Percentiles rank a stretch among this genome's conserved stretches.
These are phyloP conservation scores for Prunus kanzakura DNA, from an alignment of 306 rosid genomes.

Conservation along the genomic window DNA sequence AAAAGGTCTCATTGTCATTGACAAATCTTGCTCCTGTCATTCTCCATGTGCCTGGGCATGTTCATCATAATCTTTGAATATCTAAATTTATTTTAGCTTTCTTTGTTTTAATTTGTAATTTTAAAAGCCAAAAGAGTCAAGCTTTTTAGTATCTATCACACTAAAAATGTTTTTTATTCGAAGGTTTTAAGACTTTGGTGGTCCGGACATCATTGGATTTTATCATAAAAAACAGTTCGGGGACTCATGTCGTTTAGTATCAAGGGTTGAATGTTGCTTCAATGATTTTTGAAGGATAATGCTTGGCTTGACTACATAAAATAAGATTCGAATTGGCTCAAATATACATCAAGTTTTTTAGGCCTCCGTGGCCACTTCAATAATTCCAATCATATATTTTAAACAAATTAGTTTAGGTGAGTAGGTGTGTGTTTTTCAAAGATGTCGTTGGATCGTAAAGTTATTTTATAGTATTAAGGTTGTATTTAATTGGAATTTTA, in stretches of 20 bases:
- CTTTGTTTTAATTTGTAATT: background rate
- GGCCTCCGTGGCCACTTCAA: background rate
- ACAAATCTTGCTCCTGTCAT: background rate
- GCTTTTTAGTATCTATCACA: background rate
- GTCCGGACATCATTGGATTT: background rate
- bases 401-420: too few species aligned
- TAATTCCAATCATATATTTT: too few species aligned
- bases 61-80: background rate
- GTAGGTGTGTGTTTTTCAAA: too few species aligned
- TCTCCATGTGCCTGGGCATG: background rate
- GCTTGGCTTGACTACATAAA: too few species aligned
- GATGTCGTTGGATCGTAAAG: too few species aligned
- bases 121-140: too few species aligned
- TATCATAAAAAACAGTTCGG: background rate
- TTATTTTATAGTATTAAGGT: too few species aligned
- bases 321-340: background rate
- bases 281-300: background rate
- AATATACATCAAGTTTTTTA: background rate
- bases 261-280: background rate
- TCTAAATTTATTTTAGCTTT: background rate
- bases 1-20: background rate
- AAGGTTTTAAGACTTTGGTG: background rate
- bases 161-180: background rate
- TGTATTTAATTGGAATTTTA: too few species aligned
- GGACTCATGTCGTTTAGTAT: background rate